phyloP scores from a whole-genome alignment of 495 filamentous ascomycete genomes.

The Aspergillus nanangensis region DNA sequence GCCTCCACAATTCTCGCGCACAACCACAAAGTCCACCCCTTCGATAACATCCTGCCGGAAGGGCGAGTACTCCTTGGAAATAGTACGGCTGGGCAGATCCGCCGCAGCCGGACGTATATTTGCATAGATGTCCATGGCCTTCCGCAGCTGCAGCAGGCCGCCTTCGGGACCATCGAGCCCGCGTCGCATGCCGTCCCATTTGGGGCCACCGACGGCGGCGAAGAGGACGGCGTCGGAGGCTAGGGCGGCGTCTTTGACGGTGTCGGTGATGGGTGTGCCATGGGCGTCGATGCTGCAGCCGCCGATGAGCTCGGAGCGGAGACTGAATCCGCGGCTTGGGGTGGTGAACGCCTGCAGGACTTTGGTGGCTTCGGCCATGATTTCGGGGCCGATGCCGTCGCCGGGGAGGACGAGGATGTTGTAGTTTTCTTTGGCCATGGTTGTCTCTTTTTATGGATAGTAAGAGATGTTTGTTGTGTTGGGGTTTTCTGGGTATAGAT shows the following conservation, averaged over 20 bases:
- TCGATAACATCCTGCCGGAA: slow-evolving; percentile 42
- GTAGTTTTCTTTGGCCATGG: slow-evolving; percentile 19
- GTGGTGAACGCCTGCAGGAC: slow-evolving; percentile 44
- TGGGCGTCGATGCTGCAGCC: slow-evolving; percentile 44
- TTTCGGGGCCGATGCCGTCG: slow-evolving; percentile 53
- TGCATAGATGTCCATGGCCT: slow-evolving; percentile 47
- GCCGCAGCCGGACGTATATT: slow-evolving; percentile 47
- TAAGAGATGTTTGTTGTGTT: neutral
- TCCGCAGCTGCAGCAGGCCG: slow-evolving; percentile 40
- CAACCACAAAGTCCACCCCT: slow-evolving; percentile 46
- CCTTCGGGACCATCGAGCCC: slow-evolving; percentile 43
- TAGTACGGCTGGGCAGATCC: slow-evolving; percentile 31
- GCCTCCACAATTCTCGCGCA: slow-evolving; percentile 49
- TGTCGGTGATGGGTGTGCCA: slow-evolving; percentile 39
- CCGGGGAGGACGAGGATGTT: slow-evolving; percentile 51
- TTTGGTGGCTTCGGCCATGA: slow-evolving; percentile 49
- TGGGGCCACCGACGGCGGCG: slow-evolving; percentile 46
- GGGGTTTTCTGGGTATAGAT: neutral
- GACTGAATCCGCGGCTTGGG: slow-evolving; percentile 30
- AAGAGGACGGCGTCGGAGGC: slow-evolving; percentile 46
- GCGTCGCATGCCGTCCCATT: slow-evolving; percentile 42
- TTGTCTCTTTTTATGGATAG: neutral
- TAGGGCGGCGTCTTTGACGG: slow-evolving; percentile 37
- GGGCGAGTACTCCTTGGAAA: slow-evolving; percentile 36
- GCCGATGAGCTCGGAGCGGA: slow-evolving; percentile 44